Evolutionary conservation across 805 yeast genomes (phyloP).

Genomic region (Teunomyces cretensis): DNA sequence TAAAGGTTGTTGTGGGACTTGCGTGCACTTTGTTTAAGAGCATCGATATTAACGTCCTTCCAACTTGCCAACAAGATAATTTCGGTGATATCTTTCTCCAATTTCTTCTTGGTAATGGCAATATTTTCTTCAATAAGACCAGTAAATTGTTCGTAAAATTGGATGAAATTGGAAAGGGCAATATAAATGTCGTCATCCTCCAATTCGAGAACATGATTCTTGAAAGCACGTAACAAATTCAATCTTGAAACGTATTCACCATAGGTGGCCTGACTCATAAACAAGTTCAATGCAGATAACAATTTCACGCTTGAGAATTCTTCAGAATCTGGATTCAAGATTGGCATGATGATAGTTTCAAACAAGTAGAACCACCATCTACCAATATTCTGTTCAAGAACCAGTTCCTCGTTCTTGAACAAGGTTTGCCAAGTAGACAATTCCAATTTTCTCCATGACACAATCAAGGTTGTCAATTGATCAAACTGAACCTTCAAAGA

Average conservation of each 20-base stretch:
- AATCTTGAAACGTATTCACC: slow-evolving; percentile 74
- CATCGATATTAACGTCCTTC: slow-evolving; percentile 94
- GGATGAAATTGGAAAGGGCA: slow-evolving; percentile 56
- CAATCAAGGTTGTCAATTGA: slow-evolving; percentile 64
- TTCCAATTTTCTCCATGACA: slow-evolving; percentile 89
- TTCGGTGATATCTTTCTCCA: slow-evolving; percentile 81
- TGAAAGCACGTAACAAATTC: slow-evolving; percentile 62
- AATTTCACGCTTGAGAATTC: slow-evolving; percentile 19
- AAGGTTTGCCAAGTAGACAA: slow-evolving; percentile 80
- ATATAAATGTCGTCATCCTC: slow-evolving; percentile 27
- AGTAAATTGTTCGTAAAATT: slow-evolving; percentile 67
- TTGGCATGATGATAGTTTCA: slow-evolving; percentile 68
- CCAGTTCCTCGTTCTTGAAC: slow-evolving; percentile 61
- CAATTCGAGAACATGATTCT: slow-evolving; percentile 43
- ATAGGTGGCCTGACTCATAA: slow-evolving; percentile 68
- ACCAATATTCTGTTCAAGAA: slow-evolving; percentile 51
- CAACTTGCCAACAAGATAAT: slow-evolving; percentile 89
- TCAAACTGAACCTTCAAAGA: slow-evolving; percentile 58
- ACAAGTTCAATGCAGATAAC: slow-evolving; percentile 65
- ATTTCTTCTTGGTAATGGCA: slow-evolving; percentile 43
- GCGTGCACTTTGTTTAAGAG: slow-evolving; percentile 90
- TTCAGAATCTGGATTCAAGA: slow-evolving; percentile 41
- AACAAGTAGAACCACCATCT: slow-evolving; percentile 92
- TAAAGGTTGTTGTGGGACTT: slow-evolving; percentile 82
- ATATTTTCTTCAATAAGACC: slow-evolving; percentile 49